Evolutionary conservation across 2,329 filamentous ascomycete genomes (phyloP).

Genomic region (Penicillium verrucosum): DNA sequence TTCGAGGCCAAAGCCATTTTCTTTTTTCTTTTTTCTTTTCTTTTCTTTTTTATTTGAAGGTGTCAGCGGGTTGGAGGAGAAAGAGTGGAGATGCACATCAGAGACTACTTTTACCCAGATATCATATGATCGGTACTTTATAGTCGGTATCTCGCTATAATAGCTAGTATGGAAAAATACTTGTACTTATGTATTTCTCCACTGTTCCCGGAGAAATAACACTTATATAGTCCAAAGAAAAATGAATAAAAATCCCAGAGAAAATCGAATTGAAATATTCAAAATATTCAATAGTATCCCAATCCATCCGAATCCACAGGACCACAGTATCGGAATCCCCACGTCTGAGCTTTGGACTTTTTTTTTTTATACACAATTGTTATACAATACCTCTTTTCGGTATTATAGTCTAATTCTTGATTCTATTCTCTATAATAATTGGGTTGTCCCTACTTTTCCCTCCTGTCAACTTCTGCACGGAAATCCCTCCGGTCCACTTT

Average conservation of each 20-base stretch:
- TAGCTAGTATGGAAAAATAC: not conserved
- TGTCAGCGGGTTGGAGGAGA: not conserved
- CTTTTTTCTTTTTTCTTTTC: not conserved
- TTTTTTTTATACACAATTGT: not conserved
- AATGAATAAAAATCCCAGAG: not conserved
- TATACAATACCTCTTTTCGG: not conserved
- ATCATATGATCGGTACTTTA: not conserved
- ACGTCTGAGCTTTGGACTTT: conserved; percentile 1
- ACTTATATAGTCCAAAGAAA: not conserved
- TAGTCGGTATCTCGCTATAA: not conserved
- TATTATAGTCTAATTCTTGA: not conserved
- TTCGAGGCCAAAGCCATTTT: not conserved
- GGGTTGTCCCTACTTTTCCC: not conserved
- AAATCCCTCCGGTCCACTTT: not conserved
- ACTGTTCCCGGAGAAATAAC: not conserved
- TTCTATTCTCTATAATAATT: conserved; percentile 1
- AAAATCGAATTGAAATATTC: not conserved
- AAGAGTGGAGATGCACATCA: not conserved
- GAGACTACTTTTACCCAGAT: not conserved
- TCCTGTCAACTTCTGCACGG: conserved; percentile 5
- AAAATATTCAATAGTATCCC: not conserved
- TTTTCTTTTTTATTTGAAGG: not conserved
- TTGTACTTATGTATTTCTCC: not conserved
- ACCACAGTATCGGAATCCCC: conserved; percentile 4
- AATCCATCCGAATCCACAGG: not conserved